A percentile compares a stretch with the other conserved stretches of the same genome.
phyloP scores from a whole-genome alignment of 306 rosid genomes.

The Medicago ruthenica region DNA sequence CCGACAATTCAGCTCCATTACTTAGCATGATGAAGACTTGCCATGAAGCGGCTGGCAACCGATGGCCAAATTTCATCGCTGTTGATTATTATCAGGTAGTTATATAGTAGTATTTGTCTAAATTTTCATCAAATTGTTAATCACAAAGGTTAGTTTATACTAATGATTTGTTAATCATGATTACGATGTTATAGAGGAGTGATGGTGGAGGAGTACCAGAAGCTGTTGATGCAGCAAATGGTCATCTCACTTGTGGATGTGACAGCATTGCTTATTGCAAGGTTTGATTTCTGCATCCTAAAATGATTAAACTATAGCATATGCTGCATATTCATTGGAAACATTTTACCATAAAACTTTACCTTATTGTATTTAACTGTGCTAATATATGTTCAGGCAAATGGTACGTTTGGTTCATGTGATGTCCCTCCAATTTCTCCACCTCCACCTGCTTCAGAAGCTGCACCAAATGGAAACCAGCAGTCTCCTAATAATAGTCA shows the following conservation, averaged over 20 bases:
- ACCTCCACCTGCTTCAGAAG: slow-evolving; percentile 79
- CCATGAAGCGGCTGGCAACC: slow-evolving; percentile 62
- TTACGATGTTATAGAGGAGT: slow-evolving; percentile 65
- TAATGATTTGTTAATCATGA: slow-evolving; percentile 1
- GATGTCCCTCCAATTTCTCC: slow-evolving; percentile 84
- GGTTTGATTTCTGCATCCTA: slow-evolving; percentile 56
- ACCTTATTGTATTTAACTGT: slow-evolving; percentile 9
- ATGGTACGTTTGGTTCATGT: slow-evolving; percentile 70
- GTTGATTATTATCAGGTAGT: slow-evolving; percentile 89
- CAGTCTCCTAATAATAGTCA: slow-evolving; percentile 5
- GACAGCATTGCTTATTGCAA: slow-evolving; percentile 89
- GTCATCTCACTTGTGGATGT: slow-evolving; percentile 94
- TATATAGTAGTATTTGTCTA: neutral
- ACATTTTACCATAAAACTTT: neutral
- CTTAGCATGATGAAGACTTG: slow-evolving; percentile 64
- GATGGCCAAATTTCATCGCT: slow-evolving; percentile 96
- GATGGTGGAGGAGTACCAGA: slow-evolving; percentile 98
- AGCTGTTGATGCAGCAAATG: slow-evolving; percentile 88
- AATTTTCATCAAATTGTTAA: neutral
- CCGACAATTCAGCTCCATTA: slow-evolving; percentile 80
- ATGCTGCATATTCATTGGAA: neutral
- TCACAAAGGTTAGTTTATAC: slow-evolving; percentile 8
- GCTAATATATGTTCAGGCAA: slow-evolving; percentile 55
- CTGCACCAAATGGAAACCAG: slow-evolving; percentile 24
- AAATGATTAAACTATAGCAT: neutral